Evolutionary conservation across 306 rosid species (phyloP), one percentile per base, ranked within the genome.

Genomic region (Vigna nakashimae): DNA sequence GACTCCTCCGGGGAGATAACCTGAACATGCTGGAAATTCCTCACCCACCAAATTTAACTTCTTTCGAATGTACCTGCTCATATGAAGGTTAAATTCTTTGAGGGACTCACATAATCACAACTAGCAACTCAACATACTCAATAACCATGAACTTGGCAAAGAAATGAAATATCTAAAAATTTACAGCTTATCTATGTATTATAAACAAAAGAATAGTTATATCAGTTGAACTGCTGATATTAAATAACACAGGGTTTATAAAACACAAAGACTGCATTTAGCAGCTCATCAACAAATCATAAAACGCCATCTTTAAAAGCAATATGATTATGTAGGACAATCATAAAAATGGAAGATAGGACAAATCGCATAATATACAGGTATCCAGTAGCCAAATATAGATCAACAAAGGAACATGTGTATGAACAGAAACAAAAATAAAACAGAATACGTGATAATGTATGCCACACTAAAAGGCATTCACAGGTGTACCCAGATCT

Each of bases 1-100:
- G 86, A 69, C 45, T 86, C 83, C 99, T 87, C 72, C 95, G 86
- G 28, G 98, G 97, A 7, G 99, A 90, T 67, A 76, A 81, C 87
- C 43, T 91, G 81, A 92, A 86, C 99, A 95, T 95, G 63, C 69
- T 70, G 82, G 79, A 81, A 48, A 69, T 79, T 80, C 83, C 57
- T 78, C 73, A 60, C 64, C 30, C 82, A 66, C 58, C 79, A 73
- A 80, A 42, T 43, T 64, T 30, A 46, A 52, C 75, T 79, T 71
- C 71, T 75, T 49, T 76, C 43, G 28, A 13, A 48, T 56, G 78
- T 13, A 82, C 89, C 96, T 89, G 87, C 65, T 34, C 79, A 74
- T 71, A 71, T 77, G 46, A 80, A 49, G 17, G 74, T 20, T 40
- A 13, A 45, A 22, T 64, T 83, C 75, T 48, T 60, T 81, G 28